Evolutionary conservation across 129 eudicot species (phyloP).

Genomic region (Ambrosia trifida): DNA sequence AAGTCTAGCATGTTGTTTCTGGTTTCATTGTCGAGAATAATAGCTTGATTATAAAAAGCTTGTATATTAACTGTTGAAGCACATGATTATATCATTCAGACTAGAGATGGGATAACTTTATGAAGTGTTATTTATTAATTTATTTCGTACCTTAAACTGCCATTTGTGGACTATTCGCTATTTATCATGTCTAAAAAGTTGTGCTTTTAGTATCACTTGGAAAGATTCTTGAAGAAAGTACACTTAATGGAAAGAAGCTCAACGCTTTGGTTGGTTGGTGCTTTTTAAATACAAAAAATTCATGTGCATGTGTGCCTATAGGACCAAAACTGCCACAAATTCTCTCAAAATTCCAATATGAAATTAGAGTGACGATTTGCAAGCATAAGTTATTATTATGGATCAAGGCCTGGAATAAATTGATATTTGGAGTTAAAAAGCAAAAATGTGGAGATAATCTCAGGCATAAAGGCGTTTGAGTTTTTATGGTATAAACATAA

Average conservation of each 20-base stretch:
- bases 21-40: conserved; percentile 11
- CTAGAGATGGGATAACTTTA: background rate
- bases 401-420: too few relatives aligned
- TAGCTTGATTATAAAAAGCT: conserved; percentile 14
- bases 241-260: conserved; percentile 20
- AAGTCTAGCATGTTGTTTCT: conserved; percentile 17
- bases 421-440: too few relatives aligned
- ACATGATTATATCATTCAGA: conserved; percentile 32
- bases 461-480: too few relatives aligned
- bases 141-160: conserved; percentile 35
- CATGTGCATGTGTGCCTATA: conserved; percentile 24
- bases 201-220: conserved; percentile 26
- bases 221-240: conserved; percentile 39
- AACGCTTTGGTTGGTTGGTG: conserved; percentile 17
- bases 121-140: background rate
- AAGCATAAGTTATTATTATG: too few relatives aligned
- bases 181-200: conserved; percentile 24
- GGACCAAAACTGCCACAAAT: background rate
- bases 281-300: conserved; percentile 10
- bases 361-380: background rate
- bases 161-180: conserved; percentile 27
- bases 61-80: conserved; percentile 12
- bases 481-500: too few relatives aligned
- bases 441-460: too few relatives aligned
- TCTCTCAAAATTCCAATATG: background rate